A percentile compares a stretch with the other conserved stretches of the same genome.
phyloP scores from a whole-genome alignment of 345 rosid genomes.

The Populus ilicifolia region DNA sequence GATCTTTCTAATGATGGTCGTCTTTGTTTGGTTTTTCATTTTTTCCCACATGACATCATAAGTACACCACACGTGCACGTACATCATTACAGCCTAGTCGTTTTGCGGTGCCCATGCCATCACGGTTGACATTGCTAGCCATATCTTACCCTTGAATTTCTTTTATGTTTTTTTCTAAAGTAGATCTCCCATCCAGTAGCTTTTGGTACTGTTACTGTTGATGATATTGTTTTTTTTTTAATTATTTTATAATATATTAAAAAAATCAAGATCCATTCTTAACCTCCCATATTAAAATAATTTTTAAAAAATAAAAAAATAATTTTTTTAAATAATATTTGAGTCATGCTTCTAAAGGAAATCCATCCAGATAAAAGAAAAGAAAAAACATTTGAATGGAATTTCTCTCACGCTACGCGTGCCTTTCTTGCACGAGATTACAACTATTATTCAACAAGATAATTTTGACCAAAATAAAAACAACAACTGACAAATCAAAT shows the following conservation, averaged over 20 bases:
- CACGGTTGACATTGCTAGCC: constrained; percentile 27
- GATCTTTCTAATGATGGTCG: constrained; percentile 11
- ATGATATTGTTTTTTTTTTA: too few relatives aligned
- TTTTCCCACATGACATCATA: constrained; percentile 25
- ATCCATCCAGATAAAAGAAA: too few relatives aligned
- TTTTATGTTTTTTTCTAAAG: too few relatives aligned
- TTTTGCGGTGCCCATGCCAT: constrained; percentile 17
- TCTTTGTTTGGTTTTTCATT: background rate
- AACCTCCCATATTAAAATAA: too few relatives aligned
- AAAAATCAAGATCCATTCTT: too few relatives aligned
- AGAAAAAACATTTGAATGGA: background rate
- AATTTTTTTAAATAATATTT: too few relatives aligned
- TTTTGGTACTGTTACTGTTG: too few relatives aligned
- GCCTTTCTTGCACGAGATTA: background rate
- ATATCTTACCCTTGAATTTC: too few relatives aligned
- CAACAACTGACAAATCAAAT: background rate
- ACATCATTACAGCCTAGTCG: constrained; percentile 23
- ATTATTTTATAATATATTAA: too few relatives aligned
- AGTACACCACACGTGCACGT: constrained; percentile 50
- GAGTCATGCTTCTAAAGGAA: too few relatives aligned
- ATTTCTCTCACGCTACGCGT: background rate
- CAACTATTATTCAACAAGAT: background rate
- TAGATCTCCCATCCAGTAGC: too few relatives aligned
- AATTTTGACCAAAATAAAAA: background rate
- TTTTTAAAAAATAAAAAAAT: too few relatives aligned